Base-by-base conservation (phyloP, 768 basidiomycete genomes). In the Trametes cinnabarina region DNA sequence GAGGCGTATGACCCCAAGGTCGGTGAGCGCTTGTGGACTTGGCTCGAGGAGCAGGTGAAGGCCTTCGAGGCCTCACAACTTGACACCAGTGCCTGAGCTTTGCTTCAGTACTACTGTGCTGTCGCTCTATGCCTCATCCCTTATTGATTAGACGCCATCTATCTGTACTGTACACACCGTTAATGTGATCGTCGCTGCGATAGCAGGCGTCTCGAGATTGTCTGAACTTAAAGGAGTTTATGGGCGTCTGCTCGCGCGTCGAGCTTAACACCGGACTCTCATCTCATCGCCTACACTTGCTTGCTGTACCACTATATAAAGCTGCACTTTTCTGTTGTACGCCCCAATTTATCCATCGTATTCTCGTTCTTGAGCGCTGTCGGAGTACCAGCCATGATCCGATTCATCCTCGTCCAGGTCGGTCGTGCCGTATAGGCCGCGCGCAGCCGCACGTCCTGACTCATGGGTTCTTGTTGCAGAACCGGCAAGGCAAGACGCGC, bases 401-500 rank as follows among this genome's bases (percentile, higher is more conserved):
- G 92, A 63, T 98, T 98, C 74, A 97, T 98, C 71, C 84, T 98
- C 50, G 95, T 98, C 15, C 94, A 98, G 82, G 95, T 90, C 39
- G 71, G 77, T 51, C 4, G 12, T 26, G 12, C 19, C 25, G 2
- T 11, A 15, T 15, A n/a, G 4, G 25, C 25, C 9, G 2, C 22
- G 15, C 22, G 14, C 9, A 46, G 44, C 3, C 2, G 23, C 44
- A 26, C 4, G 5, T 15, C 22, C 26, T 28, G 43, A 32, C 20
- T 35, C 19, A 43, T 62, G 14, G 57, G 25, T 20, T 30, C 8
- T 1, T 7, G 42, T 59, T n/a, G n/a, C 64, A 98, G 94, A 98
- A 98, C 71, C 86, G 96, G 39, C 97, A 99, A 77, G 97, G 97
- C 17, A 99, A 99, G 77, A 98, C 96, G 3, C 81, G 97, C 55